Base-by-base conservation (phyloP, 2,329 filamentous ascomycete genomes). In the Ascomycota sp. region DNA sequence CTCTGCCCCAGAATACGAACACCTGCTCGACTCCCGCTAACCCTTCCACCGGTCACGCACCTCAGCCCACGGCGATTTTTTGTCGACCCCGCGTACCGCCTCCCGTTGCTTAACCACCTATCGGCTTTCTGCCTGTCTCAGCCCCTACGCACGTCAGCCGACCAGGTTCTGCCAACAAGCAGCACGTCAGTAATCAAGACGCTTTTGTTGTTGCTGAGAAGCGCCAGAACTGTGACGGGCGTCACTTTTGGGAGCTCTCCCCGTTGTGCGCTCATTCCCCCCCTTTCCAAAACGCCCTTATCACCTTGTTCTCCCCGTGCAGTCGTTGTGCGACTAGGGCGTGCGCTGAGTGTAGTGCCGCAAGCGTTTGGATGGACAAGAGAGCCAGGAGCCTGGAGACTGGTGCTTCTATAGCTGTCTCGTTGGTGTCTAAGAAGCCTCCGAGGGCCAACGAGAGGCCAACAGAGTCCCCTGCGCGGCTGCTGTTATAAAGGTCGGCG, bases 401-500 rank as follows among this genome's bases (percentile, higher is more conserved):
- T 37, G 39, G 43, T 47, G 42, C 38, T 40, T 47, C 43, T 41
- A 50, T 46, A 42, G 38, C 44, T 43, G 44, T 45, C 43, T 41
- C 45, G 43, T 39, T 39, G 40, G 38, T 42, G 36, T 35, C 29
- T 30, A 27, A 32, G 29, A 29, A 22, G 29, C 19, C 13, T 25
- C 33, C 25, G 29, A 31, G 32, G 20, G 29, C 20, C 32, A 32
- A 30, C 32, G 19, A 28, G 20, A 28, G 32, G 32, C 25, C 25
- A 19, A 19, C 29, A 25, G 30, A 28, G 26, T 29, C 31, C 31
- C 32, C 33, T 19, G 15, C 33, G 36, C 35, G 55, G 54, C 24
- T 21, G 23, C 27, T 27, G 23, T 29, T 37, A 65, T 65, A n/a
- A 65, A 61, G 57, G 55, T 50, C 38, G 54, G 51, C 55, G 53